Percentiles rank a stretch among this genome's conserved stretches.
phyloP scores from a whole-genome alignment of 352 stramenopile genomes.

The Phytophthora agathidicida region DNA sequence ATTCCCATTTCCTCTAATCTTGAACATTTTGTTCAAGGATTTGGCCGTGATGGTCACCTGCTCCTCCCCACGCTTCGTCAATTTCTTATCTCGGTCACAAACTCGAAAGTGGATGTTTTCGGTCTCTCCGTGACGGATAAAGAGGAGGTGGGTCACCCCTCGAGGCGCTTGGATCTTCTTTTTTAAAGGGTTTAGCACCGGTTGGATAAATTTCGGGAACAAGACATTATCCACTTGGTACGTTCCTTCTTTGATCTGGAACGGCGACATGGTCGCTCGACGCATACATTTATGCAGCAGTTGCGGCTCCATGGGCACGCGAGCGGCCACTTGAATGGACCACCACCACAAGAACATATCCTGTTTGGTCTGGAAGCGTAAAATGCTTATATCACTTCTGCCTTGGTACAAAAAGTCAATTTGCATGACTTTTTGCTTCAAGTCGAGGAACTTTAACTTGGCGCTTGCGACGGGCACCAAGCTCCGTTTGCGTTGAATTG shows the following conservation, averaged over 20 bases:
- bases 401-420: conserved; percentile 68
- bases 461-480: conserved; percentile 57
- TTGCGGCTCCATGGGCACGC: conserved; percentile 47
- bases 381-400: conserved; percentile 38
- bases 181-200: conserved; percentile 13
- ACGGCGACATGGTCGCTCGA: conserved; percentile 43
- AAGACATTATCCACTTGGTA: conserved; percentile 66
- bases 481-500: conserved; percentile 61
- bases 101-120: conserved; percentile 89
- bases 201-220: conserved; percentile 50
- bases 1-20: conserved; percentile 34
- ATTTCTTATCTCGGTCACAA: conserved; percentile 70
- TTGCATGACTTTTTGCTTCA: conserved; percentile 56
- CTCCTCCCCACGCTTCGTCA: conserved; percentile 64
- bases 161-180: conserved; percentile 19
- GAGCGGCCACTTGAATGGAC: conserved; percentile 67
- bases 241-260: conserved; percentile 59
- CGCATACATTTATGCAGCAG: conserved; percentile 57
- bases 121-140: conserved; percentile 78
- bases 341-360: conserved; percentile 86
- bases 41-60: conserved; percentile 61
- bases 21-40: conserved; percentile 58
- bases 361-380: conserved; percentile 58
- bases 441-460: conserved; percentile 55
- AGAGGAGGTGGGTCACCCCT: conserved; percentile 66